Evolutionary conservation across 2,329 filamentous ascomycete genomes (phyloP).

Genomic region (Cytospora piceae): DNA sequence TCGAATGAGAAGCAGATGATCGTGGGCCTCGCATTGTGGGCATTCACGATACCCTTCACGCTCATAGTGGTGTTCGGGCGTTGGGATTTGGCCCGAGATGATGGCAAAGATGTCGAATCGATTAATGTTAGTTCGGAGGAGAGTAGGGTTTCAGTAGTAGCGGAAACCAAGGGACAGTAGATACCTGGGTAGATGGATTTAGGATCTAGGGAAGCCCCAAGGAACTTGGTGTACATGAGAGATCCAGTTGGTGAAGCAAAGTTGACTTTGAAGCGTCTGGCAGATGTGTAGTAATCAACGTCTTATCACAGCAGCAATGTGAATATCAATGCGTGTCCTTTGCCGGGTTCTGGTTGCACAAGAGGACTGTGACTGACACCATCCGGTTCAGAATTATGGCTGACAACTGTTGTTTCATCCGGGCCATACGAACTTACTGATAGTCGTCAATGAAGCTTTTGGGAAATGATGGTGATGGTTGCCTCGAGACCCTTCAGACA

Average conservation of each 20-base stretch:
- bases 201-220: too few relatives aligned
- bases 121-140: not conserved
- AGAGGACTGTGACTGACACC: conserved; percentile 33
- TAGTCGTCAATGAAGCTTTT: conserved; percentile 33
- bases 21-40: conserved; percentile 38
- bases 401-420: too few relatives aligned
- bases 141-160: not conserved
- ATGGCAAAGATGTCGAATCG: not conserved
- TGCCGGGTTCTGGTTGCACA: conserved; percentile 34
- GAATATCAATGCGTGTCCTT: conserved; percentile 13
- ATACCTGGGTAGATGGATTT: conserved; percentile 32
- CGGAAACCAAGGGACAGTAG: conserved; percentile 39
- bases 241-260: too few relatives aligned
- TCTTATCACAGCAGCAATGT: too few relatives aligned
- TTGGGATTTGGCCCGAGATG: conserved; percentile 1
- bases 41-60: conserved; percentile 33
- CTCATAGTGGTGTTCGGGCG: conserved; percentile 12
- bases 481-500: too few relatives aligned
- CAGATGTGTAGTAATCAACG: too few relatives aligned
- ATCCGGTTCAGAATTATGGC: not conserved
- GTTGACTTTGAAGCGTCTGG: too few relatives aligned
- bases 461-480: conserved; percentile 33
- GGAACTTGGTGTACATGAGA: too few relatives aligned
- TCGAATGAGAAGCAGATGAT: conserved; percentile 39
- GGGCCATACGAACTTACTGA: conserved; percentile 12